Base-by-base conservation (phyloP, 208 protist species). In the Porcisia deanei region DNA sequence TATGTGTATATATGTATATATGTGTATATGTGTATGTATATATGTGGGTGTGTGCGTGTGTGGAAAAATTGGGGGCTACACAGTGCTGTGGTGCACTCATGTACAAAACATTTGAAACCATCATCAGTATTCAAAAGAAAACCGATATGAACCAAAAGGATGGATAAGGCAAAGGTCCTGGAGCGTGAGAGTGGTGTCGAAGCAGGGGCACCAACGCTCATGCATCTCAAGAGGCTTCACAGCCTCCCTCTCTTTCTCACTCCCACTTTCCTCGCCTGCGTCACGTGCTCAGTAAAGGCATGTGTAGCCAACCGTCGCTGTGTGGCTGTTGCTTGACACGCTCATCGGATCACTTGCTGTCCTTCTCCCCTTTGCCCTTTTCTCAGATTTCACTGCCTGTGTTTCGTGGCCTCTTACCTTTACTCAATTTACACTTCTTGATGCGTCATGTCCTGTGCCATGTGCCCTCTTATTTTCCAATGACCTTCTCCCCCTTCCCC, bases 21-120 rank as follows among this genome's bases (percentile, higher is more conserved):
- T 57, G 60, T 73, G 64, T 34, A 22, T 47, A 7, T 60, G 14
- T 76, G 39, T 76, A 68, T 67, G 30, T 18, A 25, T 67, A 34
- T 67, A 6, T 52, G 41, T 34, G 8, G 6, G 60, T 67, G 7
- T 8, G 41, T 30, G 9, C n/a, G 7, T 37, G 3, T 63, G 14
- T 52, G 20, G 8, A 14, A 14, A 52, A 14, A 52, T 52, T 5
- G 0, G 47, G 4, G 57, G 16, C 16, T 22, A 12, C 14, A 60
- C 47, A 12, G 47, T 52, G 47, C 47, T 1, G 47, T 52, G 47
- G 47, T 52, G 47, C 47, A 52, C 47, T 52, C 47, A 52, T 52
- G 47, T 52, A 52, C 47, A 52, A 12, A 52, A 12, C 47, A 52
- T 52, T 12, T 5, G 47, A 52, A 52, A 52, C 47, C 0, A 52